Conservation (phyloP, 345 rosid species). For the Angophora floribunda region DNA sequence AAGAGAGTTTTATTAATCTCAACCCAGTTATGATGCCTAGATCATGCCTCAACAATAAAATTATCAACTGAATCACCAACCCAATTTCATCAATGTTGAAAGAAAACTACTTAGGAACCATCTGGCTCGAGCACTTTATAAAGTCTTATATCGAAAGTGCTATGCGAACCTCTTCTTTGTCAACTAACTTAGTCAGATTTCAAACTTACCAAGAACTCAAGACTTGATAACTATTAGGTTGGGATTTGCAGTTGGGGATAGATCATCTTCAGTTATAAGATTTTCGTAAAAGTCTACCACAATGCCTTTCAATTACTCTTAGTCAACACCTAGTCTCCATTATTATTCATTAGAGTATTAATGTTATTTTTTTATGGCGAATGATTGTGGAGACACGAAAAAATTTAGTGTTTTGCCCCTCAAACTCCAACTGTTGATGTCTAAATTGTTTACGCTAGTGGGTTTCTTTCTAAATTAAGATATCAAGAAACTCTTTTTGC, state of each 20-base stretch:
- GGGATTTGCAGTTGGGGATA: neutral
- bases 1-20: neutral
- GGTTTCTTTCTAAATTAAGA: too few species aligned
- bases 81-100: constrained; percentile 37
- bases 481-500: too few species aligned
- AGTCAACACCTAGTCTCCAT: neutral
- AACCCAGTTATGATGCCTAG: neutral
- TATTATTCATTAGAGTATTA: too few species aligned
- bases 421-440: too few species aligned
- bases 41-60: neutral
- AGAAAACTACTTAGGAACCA: neutral
- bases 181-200: neutral
- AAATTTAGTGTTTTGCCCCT: too few species aligned
- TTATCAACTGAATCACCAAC: neutral
- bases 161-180: too few species aligned
- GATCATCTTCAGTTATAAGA: neutral
- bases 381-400: too few species aligned
- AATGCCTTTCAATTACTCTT: too few species aligned
- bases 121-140: neutral
- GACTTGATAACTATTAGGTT: neutral
- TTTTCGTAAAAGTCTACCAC: too few species aligned
- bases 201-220: neutral
- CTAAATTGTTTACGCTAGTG: too few species aligned
- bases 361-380: too few species aligned
- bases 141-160: neutral